Conservation (phyloP, 345 rosid genomes). For the Aurinia saxatilis region DNA sequence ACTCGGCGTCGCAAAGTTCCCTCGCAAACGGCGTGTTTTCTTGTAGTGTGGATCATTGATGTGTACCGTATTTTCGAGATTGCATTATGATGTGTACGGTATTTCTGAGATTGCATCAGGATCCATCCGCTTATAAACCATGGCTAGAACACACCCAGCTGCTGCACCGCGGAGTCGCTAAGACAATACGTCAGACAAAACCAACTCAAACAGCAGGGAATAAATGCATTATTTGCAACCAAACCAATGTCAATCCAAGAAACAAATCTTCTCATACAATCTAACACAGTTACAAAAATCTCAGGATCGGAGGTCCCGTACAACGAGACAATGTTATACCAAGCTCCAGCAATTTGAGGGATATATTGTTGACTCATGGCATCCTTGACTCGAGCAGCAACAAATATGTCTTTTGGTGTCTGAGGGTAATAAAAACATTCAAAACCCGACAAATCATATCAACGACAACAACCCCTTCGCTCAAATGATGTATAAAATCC, state of each 20-base stretch:
- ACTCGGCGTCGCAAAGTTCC: no score
- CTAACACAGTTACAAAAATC: slow-evolving; percentile 59
- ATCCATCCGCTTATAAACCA: slow-evolving; percentile 88
- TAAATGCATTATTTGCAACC: slow-evolving; percentile 66
- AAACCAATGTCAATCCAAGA: slow-evolving; percentile 92
- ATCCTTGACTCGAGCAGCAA: slow-evolving; percentile 76
- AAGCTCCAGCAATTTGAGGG: slow-evolving; percentile 76
- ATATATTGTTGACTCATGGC: slow-evolving; percentile 94
- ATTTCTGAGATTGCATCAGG: no score
- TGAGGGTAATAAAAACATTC: slow-evolving; percentile 79
- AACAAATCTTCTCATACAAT: slow-evolving; percentile 72
- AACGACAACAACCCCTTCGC: slow-evolving; percentile 58
- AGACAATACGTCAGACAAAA: slow-evolving; percentile 50
- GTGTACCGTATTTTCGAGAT: no score
- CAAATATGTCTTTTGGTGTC: slow-evolving; percentile 51
- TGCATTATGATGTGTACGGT: no score
- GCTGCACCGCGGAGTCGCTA: slow-evolving; percentile 79
- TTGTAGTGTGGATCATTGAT: no score
- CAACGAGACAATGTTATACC: slow-evolving; percentile 70
- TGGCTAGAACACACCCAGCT: slow-evolving; percentile 77
- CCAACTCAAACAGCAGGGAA: slow-evolving; percentile 74
- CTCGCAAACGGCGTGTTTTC: no score
- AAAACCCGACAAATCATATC: slow-evolving; percentile 93
- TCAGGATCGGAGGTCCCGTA: slow-evolving; percentile 65
- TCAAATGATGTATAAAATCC: slow-evolving; percentile 57